Evolutionary conservation across 306 rosid species (phyloP), one percentile per base, ranked within the genome.

Genomic region (Argentina anserina): DNA sequence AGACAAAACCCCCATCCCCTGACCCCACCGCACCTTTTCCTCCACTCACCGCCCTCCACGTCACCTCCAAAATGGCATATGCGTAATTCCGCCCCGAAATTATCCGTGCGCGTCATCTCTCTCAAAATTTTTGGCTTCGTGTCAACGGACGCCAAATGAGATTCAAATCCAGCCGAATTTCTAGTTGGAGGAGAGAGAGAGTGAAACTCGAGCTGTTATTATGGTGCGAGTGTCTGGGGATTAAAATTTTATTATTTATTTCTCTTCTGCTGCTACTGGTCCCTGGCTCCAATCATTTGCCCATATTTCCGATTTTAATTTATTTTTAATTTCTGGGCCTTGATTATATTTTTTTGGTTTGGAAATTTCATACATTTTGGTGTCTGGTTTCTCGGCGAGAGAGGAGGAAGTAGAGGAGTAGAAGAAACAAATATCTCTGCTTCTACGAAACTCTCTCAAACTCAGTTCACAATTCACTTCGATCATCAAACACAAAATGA

Each of bases 361-460:
- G 4, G 37, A 25, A 36, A 49, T 76, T 42, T 66, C 56, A 56
- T 71, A 59, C 65, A 43, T 81, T 72, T 55, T 65, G 64, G 72
- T 63, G 63, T 84, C 89, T 82, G 80, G 81, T 88, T 92, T 92
- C 73, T 82, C 89, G 96, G 98, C 91, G 97, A 75, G 61, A 66
- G 83, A 66, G 81, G 71, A 84, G 95, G 97, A 90, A 88, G 91
- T 87, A 77, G 92, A 92, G 79, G 96, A 88, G 96, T 90, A 80
- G 68, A 90, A 87, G 95, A 80, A 92, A 88, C 52, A 70, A 68
- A 83, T 83, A 84, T 85, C 96, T 92, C 97, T 78, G 87, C 97
- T 87, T 92, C 92, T 86, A 92, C 98, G 96, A 76, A 88, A 92
- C 88, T 76, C 88, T 74, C 14, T 2, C 36, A 13, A n/a, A n/a